Conservation (phyloP, 1,139 yeast genomes). For the Geotrichum siamense region DNA sequence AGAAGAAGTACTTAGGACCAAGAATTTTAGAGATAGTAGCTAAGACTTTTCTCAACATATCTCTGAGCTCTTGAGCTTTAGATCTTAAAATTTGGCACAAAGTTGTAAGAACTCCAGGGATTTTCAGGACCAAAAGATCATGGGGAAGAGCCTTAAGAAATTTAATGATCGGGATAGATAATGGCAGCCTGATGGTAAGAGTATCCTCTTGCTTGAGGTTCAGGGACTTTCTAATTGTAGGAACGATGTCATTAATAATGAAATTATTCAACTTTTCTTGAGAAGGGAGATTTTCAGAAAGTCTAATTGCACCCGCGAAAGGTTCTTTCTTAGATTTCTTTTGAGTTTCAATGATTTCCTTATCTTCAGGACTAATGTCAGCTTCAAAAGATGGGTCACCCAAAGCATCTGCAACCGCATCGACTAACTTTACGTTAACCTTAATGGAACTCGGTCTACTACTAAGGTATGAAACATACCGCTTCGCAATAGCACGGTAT, state of each 20-base stretch:
- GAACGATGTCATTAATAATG: constrained; percentile 53
- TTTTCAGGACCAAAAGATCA: constrained; percentile 47
- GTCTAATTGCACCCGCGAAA: constrained; percentile 20
- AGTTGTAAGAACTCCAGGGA: constrained; percentile 78
- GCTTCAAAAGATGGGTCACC: constrained; percentile 15
- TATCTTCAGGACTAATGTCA: constrained; percentile 19
- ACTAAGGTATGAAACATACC: constrained; percentile 56
- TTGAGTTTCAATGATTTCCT: constrained; percentile 25
- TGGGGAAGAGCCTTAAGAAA: constrained; percentile 58
- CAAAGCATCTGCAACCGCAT: constrained; percentile 54
- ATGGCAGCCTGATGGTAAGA: constrained; percentile 63
- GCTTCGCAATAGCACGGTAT: constrained; percentile 62
- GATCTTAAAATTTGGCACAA: constrained; percentile 85
- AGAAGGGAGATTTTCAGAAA: constrained; percentile 31
- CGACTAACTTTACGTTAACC: constrained; percentile 55
- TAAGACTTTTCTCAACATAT: constrained; percentile 71
- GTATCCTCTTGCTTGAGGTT: constrained; percentile 57
- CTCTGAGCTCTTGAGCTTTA: constrained; percentile 82
- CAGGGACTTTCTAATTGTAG: constrained; percentile 54
- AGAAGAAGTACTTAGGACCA: constrained; percentile 68
- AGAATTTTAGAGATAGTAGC: constrained; percentile 56
- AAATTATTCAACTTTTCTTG: constrained; percentile 45
- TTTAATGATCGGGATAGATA: constrained; percentile 76
- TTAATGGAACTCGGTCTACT: constrained; percentile 49
- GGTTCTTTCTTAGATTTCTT: constrained; percentile 14